Evolutionary conservation across 1,284 basidiomycete species (phyloP).

Genomic region (Ganoderma lucidum): DNA sequence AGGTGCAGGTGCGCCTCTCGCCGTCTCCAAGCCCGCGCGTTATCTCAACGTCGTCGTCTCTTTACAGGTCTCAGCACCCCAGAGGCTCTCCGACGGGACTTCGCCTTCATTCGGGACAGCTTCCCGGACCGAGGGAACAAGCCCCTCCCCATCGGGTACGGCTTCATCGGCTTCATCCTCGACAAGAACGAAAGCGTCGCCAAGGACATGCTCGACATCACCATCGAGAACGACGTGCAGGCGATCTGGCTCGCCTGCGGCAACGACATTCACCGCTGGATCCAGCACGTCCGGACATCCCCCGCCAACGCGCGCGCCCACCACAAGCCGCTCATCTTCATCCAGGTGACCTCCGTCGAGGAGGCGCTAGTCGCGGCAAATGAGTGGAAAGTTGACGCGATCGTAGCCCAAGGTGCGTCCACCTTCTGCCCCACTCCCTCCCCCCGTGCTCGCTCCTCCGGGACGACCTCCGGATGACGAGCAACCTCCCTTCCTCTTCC

Average conservation of each 20-base stretch:
- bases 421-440: neutral
- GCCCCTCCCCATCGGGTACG: slow-evolving; percentile 72
- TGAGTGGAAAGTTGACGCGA: slow-evolving; percentile 71
- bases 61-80: slow-evolving; percentile 33
- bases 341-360: slow-evolving; percentile 64
- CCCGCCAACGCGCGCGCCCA: slow-evolving; percentile 49
- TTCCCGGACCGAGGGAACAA: slow-evolving; percentile 43
- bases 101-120: slow-evolving; percentile 54
- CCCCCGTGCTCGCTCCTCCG: slow-evolving; percentile 20
- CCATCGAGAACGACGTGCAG: slow-evolving; percentile 61
- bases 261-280: slow-evolving; percentile 63
- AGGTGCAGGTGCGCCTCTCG: slow-evolving; percentile 53
- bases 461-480: slow-evolving; percentile 20
- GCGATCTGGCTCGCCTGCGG: slow-evolving; percentile 83
- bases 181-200: slow-evolving; percentile 55
- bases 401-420: slow-evolving; percentile 76
- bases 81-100: slow-evolving; percentile 54
- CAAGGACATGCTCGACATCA: slow-evolving; percentile 54
- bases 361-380: slow-evolving; percentile 63
- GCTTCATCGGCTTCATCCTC: slow-evolving; percentile 76
- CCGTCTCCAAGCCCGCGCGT: neutral
- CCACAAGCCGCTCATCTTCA: slow-evolving; percentile 64
- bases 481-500: slow-evolving; percentile 9
- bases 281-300: slow-evolving; percentile 61
- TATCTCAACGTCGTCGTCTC: neutral